phyloP scores from a whole-genome alignment of 176 grass and related monocot genomes.

The Carex parvula region DNA sequence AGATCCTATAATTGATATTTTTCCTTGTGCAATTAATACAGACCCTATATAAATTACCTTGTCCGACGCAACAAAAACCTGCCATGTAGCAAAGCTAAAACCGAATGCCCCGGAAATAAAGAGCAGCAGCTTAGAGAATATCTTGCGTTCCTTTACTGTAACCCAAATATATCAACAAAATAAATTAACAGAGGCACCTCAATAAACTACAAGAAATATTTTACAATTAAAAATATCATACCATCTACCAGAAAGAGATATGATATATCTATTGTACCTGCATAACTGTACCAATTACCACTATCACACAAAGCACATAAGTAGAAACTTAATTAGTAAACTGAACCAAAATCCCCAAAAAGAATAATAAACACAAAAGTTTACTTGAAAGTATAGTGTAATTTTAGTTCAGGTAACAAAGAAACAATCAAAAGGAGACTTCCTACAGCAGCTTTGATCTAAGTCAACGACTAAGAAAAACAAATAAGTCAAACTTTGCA shows the following conservation, averaged over 20 bases:
- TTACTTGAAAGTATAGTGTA: not conserved
- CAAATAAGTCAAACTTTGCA: not conserved
- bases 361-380: not conserved
- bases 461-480: not conserved
- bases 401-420: not conserved
- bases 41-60: slow-evolving; percentile 48
- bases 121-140: slow-evolving; percentile 72
- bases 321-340: not conserved
- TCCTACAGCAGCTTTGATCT: not conserved
- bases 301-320: too few relatives aligned
- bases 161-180: not conserved
- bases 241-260: too few relatives aligned
- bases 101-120: slow-evolving; percentile 84
- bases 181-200: not conserved
- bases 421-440: not conserved
- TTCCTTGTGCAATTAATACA: too few relatives aligned
- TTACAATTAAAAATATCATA: too few relatives aligned
- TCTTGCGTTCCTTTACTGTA: slow-evolving; percentile 55
- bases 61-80: slow-evolving; percentile 2
- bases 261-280: too few relatives aligned
- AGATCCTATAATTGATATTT: not conserved
- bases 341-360: not conserved
- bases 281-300: too few relatives aligned
- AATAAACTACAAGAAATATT: too few relatives aligned
- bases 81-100: slow-evolving; percentile 92